Evolutionary conservation across 1,284 basidiomycete species (phyloP).

Genomic region (Ustilago loliicola): DNA sequence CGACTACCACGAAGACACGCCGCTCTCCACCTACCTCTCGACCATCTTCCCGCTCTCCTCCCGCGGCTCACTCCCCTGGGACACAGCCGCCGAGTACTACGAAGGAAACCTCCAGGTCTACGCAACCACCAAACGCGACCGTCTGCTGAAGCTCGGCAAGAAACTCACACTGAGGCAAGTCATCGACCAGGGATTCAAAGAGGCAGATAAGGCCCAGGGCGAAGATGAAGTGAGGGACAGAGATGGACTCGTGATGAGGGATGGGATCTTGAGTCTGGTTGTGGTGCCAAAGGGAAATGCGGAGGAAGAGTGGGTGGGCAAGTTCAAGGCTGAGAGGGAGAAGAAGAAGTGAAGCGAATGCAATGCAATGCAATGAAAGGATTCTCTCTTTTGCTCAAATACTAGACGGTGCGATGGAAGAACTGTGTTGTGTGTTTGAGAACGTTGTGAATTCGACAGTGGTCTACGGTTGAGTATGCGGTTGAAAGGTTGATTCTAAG

Average conservation of each 20-base stretch:
- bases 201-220: constrained; percentile 69
- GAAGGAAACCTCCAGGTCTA: constrained; percentile 81
- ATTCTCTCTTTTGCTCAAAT: no score
- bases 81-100: constrained; percentile 80
- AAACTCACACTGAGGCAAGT: constrained; percentile 87
- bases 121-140: constrained; percentile 81
- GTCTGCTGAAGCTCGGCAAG: constrained; percentile 89
- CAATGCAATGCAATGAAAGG: no score
- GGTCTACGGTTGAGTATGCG: constrained; percentile 39
- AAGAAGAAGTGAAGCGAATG: constrained; percentile 7
- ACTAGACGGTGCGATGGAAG: no score
- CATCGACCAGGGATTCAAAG: constrained; percentile 73
- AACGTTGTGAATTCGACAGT: no score
- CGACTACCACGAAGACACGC: constrained; percentile 85
- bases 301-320: constrained; percentile 83
- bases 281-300: constrained; percentile 88
- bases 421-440: no score
- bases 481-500: constrained; percentile 11
- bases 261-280: constrained; percentile 86
- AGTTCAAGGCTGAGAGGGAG: constrained; percentile 77
- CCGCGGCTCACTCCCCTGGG: constrained; percentile 81
- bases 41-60: constrained; percentile 82
- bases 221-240: constrained; percentile 74
- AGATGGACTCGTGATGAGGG: constrained; percentile 87
- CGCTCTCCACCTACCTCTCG: constrained; percentile 83